Evolutionary conservation across 768 basidiomycete genomes (phyloP).

Genomic region (Leccinum subtestaceum): DNA sequence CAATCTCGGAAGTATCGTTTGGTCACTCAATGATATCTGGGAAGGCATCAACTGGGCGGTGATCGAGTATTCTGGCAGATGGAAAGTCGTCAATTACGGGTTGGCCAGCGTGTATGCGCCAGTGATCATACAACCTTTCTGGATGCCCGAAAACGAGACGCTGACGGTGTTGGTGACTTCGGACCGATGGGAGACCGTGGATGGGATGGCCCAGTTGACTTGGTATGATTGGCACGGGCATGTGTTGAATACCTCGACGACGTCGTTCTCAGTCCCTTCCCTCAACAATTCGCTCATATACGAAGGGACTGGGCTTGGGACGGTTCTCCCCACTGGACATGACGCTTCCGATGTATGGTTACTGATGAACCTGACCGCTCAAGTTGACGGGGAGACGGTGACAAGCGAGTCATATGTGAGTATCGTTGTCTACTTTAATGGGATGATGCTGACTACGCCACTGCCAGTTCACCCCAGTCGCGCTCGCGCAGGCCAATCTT

Average conservation of each 20-base stretch:
- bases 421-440: neutral
- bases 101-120: conserved; percentile 44
- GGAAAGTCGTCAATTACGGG: conserved; percentile 59
- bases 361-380: conserved; percentile 47
- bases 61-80: conserved; percentile 56
- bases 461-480: conserved; percentile 50
- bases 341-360: conserved; percentile 56
- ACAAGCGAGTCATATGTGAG: conserved; percentile 54
- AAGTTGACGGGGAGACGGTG: conserved; percentile 39
- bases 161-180: conserved; percentile 49
- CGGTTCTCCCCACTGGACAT: conserved; percentile 53
- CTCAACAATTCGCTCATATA: conserved; percentile 51
- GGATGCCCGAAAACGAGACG: conserved; percentile 47
- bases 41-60: conserved; percentile 55
- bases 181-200: conserved; percentile 47
- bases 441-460: neutral
- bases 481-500: conserved; percentile 33
- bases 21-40: conserved; percentile 63
- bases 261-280: conserved; percentile 42
- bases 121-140: conserved; percentile 55
- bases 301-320: conserved; percentile 37
- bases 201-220: conserved; percentile 47
- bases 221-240: conserved; percentile 58
- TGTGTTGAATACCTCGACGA: conserved; percentile 35
- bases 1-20: conserved; percentile 54